Percentiles rank a stretch among this genome's conserved stretches.
These are phyloP conservation scores for Brassica carinata DNA, from an alignment of 345 rosid species.

Conservation along the genomic window DNA sequence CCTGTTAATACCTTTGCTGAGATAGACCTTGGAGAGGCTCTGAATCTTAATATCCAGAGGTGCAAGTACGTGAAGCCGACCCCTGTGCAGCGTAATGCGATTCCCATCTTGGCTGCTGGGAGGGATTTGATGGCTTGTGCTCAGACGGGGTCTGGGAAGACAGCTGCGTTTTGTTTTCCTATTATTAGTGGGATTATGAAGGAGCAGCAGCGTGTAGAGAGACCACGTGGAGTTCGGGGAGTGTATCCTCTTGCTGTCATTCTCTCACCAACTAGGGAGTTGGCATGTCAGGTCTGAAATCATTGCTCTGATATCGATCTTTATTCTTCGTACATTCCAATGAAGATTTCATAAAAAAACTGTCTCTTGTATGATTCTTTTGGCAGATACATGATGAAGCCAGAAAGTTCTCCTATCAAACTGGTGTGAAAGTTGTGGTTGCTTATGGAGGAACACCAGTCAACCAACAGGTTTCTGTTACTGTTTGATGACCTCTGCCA, in stretches of 20 bases:
- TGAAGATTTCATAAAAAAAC: not conserved
- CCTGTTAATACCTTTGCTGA: constrained; percentile 93
- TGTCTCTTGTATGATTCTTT: constrained; percentile 1
- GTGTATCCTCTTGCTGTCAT: constrained; percentile 94
- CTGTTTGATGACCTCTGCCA: constrained; percentile 19
- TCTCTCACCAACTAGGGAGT: constrained; percentile 97
- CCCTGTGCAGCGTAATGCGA: constrained; percentile 94
- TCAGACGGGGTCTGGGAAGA: constrained; percentile 98
- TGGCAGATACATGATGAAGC: constrained; percentile 99
- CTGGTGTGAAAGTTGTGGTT: constrained; percentile 98
- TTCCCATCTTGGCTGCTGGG: constrained; percentile 81
- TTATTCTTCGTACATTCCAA: not conserved
- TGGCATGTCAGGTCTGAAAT: constrained; percentile 78
- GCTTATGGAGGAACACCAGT: constrained; percentile 99
- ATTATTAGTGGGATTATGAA: constrained; percentile 92
- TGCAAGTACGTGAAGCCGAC: constrained; percentile 98
- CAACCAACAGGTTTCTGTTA: constrained; percentile 67
- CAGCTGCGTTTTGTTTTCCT: constrained; percentile 98
- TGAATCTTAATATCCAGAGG: constrained; percentile 79
- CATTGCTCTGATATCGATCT: constrained; percentile 8
- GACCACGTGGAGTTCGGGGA: constrained; percentile 84
- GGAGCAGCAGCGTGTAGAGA: constrained; percentile 61
- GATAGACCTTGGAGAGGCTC: constrained; percentile 91
- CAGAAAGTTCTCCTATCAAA: constrained; percentile 91
- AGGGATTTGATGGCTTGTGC: constrained; percentile 99